Conservation (phyloP, 2,329 filamentous ascomycete species). For the Microsporum ferrugineum region DNA sequence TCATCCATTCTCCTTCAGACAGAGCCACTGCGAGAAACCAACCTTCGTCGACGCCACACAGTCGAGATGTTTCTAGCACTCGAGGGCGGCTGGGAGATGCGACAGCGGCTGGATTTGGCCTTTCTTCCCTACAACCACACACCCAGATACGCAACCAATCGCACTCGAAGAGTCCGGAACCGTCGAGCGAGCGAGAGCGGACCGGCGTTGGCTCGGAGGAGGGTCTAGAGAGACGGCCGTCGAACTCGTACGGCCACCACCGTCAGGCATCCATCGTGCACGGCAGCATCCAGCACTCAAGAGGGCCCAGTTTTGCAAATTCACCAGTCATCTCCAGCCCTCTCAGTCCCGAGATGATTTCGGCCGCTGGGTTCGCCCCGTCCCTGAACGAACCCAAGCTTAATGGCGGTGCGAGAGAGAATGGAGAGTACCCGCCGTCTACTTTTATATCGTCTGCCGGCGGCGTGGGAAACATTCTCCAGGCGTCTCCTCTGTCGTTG, state of each 20-base stretch:
- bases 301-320: slow-evolving; percentile 62
- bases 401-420: slow-evolving; percentile 22
- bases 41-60: slow-evolving; percentile 30
- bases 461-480: slow-evolving; percentile 31
- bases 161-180: slow-evolving; percentile 34
- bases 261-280: slow-evolving; percentile 95
- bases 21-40: slow-evolving; percentile 28
- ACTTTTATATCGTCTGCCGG: slow-evolving; percentile 22
- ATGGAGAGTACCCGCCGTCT: slow-evolving; percentile 20
- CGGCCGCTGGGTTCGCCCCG: slow-evolving; percentile 50
- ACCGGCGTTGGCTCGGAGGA: slow-evolving; percentile 22
- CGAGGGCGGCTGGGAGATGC: slow-evolving; percentile 32
- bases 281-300: slow-evolving; percentile 71
- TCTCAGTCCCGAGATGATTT: slow-evolving; percentile 75
- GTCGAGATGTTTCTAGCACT: slow-evolving; percentile 34
- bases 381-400: slow-evolving; percentile 39
- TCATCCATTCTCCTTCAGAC: slow-evolving; percentile 28
- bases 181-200: slow-evolving; percentile 24
- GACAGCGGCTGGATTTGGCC: slow-evolving; percentile 24
- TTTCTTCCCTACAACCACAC: slow-evolving; percentile 27
- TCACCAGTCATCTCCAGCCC: slow-evolving; percentile 68
- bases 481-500: slow-evolving; percentile 23
- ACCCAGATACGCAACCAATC: slow-evolving; percentile 29
- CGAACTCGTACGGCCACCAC: slow-evolving; percentile 58
- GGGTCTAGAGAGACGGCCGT: slow-evolving; percentile 32